These are phyloP conservation scores for Colletotrichum sp. DNA, from an alignment of 2,329 filamentous ascomycete genomes.

Conservation along the genomic window DNA sequence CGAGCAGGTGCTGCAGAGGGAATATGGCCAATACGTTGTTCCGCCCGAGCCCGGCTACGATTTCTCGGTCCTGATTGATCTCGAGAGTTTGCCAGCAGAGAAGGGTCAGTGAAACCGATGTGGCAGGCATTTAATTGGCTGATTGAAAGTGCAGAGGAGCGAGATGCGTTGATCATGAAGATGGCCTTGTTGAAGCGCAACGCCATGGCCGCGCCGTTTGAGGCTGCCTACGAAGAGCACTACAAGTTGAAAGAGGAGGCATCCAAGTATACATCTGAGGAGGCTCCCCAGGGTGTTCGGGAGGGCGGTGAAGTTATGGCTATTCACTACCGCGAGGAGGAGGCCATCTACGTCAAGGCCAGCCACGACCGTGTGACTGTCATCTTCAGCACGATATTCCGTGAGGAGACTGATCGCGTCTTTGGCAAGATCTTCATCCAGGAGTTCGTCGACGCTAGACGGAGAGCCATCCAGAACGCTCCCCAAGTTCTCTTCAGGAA, in stretches of 20 bases:
- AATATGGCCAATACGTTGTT: constrained; percentile 93
- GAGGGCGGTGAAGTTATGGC: constrained; percentile 94
- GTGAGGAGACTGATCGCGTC: constrained; percentile 95
- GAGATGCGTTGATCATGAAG: constrained; percentile 84
- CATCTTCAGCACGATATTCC: constrained; percentile 98
- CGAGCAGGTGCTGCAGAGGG: constrained; percentile 86
- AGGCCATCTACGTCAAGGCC: constrained; percentile 98
- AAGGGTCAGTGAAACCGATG: constrained; percentile 59
- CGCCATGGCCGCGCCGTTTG: constrained; percentile 97
- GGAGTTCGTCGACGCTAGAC: constrained; percentile 96
- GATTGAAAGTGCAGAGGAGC: constrained; percentile 63
- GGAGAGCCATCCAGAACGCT: constrained; percentile 96
- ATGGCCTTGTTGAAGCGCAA: constrained; percentile 96
- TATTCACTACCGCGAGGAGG: constrained; percentile 98
- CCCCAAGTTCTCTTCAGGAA: constrained; percentile 97
- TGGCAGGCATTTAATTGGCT: neutral
- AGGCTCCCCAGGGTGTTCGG: constrained; percentile 85
- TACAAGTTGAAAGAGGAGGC: constrained; percentile 85
- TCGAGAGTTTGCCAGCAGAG: constrained; percentile 83
- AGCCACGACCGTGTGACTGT: constrained; percentile 97
- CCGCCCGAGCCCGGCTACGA: constrained; percentile 89
- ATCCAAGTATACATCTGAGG: constrained; percentile 90
- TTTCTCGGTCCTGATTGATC: constrained; percentile 89
- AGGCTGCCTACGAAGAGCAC: constrained; percentile 94
- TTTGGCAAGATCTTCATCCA: constrained; percentile 99